Percentiles rank a stretch among this genome's conserved stretches.
These are phyloP conservation scores for Forsythia suspensa DNA, from an alignment of 257 asterid genomes.

Conservation along the genomic window DNA sequence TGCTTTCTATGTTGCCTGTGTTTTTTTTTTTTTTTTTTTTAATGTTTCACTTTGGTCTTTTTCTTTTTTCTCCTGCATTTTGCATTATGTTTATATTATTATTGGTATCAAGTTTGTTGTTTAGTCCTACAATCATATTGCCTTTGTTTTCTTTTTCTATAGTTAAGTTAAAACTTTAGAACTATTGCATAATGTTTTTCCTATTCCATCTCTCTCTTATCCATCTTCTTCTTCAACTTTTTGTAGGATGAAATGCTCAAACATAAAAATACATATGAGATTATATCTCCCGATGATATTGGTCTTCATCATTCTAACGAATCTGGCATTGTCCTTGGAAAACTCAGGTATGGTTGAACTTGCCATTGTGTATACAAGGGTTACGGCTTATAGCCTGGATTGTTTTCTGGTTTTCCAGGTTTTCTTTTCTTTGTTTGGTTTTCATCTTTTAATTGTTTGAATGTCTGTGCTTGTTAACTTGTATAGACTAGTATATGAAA, in stretches of 20 bases:
- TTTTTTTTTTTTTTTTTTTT: too few relatives aligned
- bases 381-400: background rate
- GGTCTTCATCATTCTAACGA: conserved; percentile 84
- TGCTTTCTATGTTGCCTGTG: too few relatives aligned
- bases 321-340: conserved; percentile 95
- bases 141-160: background rate
- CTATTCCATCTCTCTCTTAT: background rate
- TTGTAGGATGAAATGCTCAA: conserved; percentile 94
- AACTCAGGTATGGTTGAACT: conserved; percentile 67
- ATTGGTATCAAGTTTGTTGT: conserved; percentile 2
- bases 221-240: background rate
- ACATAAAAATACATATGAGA: conserved; percentile 84
- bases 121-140: background rate
- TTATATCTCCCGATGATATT: conserved; percentile 90
- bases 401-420: background rate
- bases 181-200: background rate
- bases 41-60: background rate
- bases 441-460: background rate
- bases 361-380: background rate
- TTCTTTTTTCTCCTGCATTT: background rate
- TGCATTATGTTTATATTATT: background rate
- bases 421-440: background rate
- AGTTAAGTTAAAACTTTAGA: background rate
- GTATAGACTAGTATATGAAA: background rate
- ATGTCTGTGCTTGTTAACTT: conserved; percentile 4